Evolutionary conservation across 257 asterid species (phyloP).

Genomic region (Solanum corneliomulleri): DNA sequence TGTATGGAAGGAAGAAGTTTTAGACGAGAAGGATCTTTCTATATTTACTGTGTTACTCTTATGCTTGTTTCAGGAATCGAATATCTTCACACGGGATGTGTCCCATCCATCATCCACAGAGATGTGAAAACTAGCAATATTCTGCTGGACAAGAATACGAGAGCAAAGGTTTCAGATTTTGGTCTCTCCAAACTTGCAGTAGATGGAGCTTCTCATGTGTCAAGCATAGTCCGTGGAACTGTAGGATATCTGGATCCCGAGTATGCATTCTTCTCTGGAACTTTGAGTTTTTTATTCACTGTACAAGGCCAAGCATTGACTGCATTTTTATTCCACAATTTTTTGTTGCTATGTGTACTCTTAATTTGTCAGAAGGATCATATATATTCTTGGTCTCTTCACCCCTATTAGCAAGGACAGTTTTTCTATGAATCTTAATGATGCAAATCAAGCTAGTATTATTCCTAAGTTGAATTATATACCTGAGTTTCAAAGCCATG

Average conservation of each 20-base stretch:
- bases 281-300: neutral
- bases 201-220: slow-evolving; percentile 97
- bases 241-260: slow-evolving; percentile 99
- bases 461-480: neutral
- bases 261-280: slow-evolving; percentile 29
- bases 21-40: neutral
- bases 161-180: slow-evolving; percentile 96
- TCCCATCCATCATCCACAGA: slow-evolving; percentile 90
- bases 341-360: neutral
- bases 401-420: neutral
- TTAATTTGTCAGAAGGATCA: neutral
- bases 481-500: neutral
- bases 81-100: slow-evolving; percentile 96
- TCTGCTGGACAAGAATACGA: slow-evolving; percentile 83
- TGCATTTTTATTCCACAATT: neutral
- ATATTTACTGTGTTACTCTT: neutral
- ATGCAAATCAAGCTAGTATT: neutral
- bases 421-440: neutral
- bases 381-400: neutral
- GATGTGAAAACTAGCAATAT: slow-evolving; percentile 94
- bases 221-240: slow-evolving; percentile 98
- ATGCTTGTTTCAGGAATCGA: slow-evolving; percentile 69
- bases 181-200: slow-evolving; percentile 96
- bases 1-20: slow-evolving; percentile 7
- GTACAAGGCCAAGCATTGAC: neutral